These are phyloP conservation scores for Sporothrix schenckii DNA, from an alignment of 2,329 filamentous ascomycete species.

Conservation along the genomic window DNA sequence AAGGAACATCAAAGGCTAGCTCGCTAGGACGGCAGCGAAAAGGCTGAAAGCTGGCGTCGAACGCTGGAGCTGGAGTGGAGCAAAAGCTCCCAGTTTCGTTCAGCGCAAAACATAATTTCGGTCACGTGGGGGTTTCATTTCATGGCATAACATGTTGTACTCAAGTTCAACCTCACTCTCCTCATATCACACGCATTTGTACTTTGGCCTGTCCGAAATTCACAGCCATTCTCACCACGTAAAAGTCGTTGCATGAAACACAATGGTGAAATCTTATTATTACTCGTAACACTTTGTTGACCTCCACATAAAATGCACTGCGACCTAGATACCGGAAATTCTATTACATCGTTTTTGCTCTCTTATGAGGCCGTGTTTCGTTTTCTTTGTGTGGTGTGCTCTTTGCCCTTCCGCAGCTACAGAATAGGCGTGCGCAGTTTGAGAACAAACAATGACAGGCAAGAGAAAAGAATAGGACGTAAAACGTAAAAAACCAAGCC, in stretches of 20 bases:
- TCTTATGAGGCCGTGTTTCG: background rate
- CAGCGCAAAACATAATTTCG: background rate
- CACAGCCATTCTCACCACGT: background rate
- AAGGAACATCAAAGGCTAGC: background rate
- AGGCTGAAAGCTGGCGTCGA: constrained; percentile 1
- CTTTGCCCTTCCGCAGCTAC: constrained; percentile 4
- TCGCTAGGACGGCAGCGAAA: background rate
- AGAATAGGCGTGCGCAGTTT: background rate
- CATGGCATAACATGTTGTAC: background rate
- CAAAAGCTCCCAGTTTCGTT: background rate
- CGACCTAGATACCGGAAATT: constrained; percentile 10
- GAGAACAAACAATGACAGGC: constrained; percentile 17
- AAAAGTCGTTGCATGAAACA: background rate
- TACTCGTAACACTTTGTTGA: constrained; percentile 25
- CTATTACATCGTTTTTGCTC: constrained; percentile 13
- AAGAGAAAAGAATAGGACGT: constrained; percentile 18
- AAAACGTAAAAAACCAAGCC: constrained; percentile 19
- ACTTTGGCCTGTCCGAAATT: background rate
- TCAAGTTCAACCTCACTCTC: background rate
- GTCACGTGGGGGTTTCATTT: background rate
- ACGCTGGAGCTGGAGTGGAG: background rate
- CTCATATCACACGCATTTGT: no score
- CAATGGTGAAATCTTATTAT: constrained; percentile 19
- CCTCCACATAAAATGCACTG: background rate
- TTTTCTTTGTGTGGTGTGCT: background rate